Conservation (phyloP, 2,329 filamentous ascomycete species). For the Colletotrichum gloeosporioides region DNA sequence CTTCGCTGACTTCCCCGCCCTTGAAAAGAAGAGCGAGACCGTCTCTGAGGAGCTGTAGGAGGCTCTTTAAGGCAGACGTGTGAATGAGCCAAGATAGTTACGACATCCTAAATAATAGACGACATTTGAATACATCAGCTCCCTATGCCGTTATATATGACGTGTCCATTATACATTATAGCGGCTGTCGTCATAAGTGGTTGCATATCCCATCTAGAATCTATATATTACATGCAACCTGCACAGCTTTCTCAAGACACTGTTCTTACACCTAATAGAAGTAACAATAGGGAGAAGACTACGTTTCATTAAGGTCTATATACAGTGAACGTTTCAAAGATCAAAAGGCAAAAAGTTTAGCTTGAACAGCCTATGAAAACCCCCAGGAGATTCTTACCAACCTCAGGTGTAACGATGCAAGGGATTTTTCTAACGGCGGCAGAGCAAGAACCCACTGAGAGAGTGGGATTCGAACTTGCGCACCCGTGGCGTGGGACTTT, state of each 20-base stretch:
- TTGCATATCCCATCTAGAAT: neutral
- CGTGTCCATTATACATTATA: neutral
- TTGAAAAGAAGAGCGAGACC: constrained; percentile 34
- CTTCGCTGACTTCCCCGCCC: constrained; percentile 70
- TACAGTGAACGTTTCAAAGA: neutral
- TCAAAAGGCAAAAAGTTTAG: neutral
- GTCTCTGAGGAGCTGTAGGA: constrained; percentile 1
- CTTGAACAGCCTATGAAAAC: neutral
- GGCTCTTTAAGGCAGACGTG: neutral
- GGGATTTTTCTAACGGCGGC: constrained; percentile 1
- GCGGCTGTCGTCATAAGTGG: neutral
- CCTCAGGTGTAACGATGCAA: constrained; percentile 6
- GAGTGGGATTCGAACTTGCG: neutral
- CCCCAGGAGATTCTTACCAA: constrained; percentile 4
- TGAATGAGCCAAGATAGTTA: neutral
- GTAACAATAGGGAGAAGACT: neutral
- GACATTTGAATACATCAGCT: neutral
- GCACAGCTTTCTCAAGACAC: neutral
- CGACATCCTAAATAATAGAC: neutral
- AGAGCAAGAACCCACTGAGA: neutral
- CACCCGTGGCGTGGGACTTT: neutral
- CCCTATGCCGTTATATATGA: neutral
- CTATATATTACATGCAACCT: neutral
- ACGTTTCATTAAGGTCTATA: neutral
- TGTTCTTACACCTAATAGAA: neutral